Percentiles rank a stretch among this genome's conserved stretches.
Evolutionary conservation across 1,284 basidiomycete species (phyloP).

Genomic region (Violaceomyces palustris): DNA sequence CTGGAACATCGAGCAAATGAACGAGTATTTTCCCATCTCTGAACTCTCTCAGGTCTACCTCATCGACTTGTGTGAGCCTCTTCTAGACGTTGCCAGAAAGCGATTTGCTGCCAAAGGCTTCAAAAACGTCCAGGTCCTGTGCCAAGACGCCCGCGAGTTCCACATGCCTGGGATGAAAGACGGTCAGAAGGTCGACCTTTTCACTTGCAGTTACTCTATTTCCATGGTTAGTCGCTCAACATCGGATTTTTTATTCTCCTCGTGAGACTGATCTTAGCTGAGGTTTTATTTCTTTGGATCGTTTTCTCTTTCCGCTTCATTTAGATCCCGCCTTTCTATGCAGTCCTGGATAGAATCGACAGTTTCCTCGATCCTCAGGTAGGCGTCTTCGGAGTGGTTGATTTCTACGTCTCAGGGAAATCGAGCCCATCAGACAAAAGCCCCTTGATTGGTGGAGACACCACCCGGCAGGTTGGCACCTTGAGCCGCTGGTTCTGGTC

Average conservation of each 20-base stretch:
- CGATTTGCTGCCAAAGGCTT: slow-evolving; percentile 67
- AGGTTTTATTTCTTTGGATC: too few species aligned
- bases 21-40: slow-evolving; percentile 61
- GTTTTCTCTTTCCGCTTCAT: slow-evolving; percentile 1
- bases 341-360: slow-evolving; percentile 67
- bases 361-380: slow-evolving; percentile 64
- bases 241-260: too few species aligned
- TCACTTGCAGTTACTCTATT: slow-evolving; percentile 52
- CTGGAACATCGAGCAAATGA: slow-evolving; percentile 78
- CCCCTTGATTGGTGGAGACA: slow-evolving; percentile 62
- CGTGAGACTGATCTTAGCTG: too few species aligned
- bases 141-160: slow-evolving; percentile 71
- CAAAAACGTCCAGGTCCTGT: slow-evolving; percentile 69
- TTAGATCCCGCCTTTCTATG: slow-evolving; percentile 70
- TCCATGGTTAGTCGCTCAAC: too few species aligned
- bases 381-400: slow-evolving; percentile 68
- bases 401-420: slow-evolving; percentile 72
- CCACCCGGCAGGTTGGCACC: slow-evolving; percentile 68
- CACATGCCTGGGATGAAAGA: slow-evolving; percentile 58
- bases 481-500: slow-evolving; percentile 68
- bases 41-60: slow-evolving; percentile 62
- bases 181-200: slow-evolving; percentile 46
- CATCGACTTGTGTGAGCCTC: slow-evolving; percentile 69
- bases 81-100: slow-evolving; percentile 67
- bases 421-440: slow-evolving; percentile 60